Base-by-base conservation (phyloP, 345 rosid species). In the Eucalyptus regnans region DNA sequence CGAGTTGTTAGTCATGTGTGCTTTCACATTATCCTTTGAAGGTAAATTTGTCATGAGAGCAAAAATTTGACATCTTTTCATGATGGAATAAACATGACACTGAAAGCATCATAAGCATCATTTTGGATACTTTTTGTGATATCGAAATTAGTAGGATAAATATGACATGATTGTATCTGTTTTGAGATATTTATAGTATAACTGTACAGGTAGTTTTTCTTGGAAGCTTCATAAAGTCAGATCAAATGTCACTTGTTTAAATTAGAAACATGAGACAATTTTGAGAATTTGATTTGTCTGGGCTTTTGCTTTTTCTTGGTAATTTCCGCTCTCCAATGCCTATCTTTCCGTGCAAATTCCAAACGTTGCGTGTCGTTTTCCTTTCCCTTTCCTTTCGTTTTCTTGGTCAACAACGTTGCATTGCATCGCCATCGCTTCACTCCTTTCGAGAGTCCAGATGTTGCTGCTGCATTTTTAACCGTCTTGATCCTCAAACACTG, bases 31-130 rank as follows among this genome's bases (percentile, higher is more conserved):
- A 1, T 0, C 58, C 58, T 52, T 0, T 52, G 58, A 52, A 7
- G 25, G 0, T 18, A 18, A 1, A 71, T 71, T 9, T 20, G 7
- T 71, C 3, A 3, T 5, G 11, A 2, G 81, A 17, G 25, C 15
- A 9, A 2, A 37, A 71, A 12, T 41, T 37, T 9, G 11, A 14
- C 2, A 37, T 37, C 4, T 37, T 33, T 71, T 18, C 2, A 1
- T 62, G 1, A 27, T 13, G 4, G 1, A 7, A 17, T 37, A 17
- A 37, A 33, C 6, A 10, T 33, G 81, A 1, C 25, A 71, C 37
- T 0, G 2, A 17, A 17, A 37, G 41, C 41, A 37, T 37, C 37
- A 37, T 37, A 20, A 17, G 1, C 20, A 17, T 71, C 25, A 15
- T 3, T 33, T 71, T 9, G 7, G 4, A 4, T 7, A 3, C 23